Evolutionary conservation across 208 protist genomes (phyloP), one percentile per base, ranked within the genome.

Genomic region (Trypanosoma avium): DNA sequence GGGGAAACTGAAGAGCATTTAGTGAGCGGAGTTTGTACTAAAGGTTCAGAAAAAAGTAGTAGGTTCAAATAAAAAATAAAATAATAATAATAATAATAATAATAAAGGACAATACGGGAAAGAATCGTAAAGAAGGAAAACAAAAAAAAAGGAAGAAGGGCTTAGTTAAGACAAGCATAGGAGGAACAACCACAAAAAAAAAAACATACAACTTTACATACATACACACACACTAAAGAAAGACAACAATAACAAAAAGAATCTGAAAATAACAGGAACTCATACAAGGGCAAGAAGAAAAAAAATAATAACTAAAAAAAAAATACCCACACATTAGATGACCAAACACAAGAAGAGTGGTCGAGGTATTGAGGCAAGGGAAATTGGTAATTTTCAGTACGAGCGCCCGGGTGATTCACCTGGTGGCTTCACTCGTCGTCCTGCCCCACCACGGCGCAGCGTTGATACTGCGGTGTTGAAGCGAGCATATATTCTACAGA

Each of bases 401-500:
- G 46, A 59, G n/a, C 33, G 19, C 4, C 55, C 38, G 3, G 21
- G 32, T 40, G 53, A 48, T 40, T 64, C 53, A 2, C 22, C 46
- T 15, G 42, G n/a, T 15, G 42, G n/a, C 17, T 4, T 40, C 8
- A 21, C 49, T 49, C 66, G 47, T n/a, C 71, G 53, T 7, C 63
- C 63, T 24, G 10, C 10, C 2, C 15, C 47, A 10, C 6, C 8
- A 21, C 56, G 47, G 8, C 38, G 64, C 10, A 35, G 43, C 42
- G 56, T 87, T 26, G 81, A 91, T 62, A 26, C 85, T 6, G 57
- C 43, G 12, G 67, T 69, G 17, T 73, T 93, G 29, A 81, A 75
- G 52, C 86, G 82, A 2, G 81, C 79, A n/a, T 95, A 79, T 58
- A 90, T 93, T 81, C 75, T 95, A 45, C 86, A 92, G 49, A 85